Evolutionary conservation across 2,329 filamentous ascomycete species (phyloP), one percentile per base, ranked within the genome.

Genomic region (Aspergillus pseudoviridinutans): DNA sequence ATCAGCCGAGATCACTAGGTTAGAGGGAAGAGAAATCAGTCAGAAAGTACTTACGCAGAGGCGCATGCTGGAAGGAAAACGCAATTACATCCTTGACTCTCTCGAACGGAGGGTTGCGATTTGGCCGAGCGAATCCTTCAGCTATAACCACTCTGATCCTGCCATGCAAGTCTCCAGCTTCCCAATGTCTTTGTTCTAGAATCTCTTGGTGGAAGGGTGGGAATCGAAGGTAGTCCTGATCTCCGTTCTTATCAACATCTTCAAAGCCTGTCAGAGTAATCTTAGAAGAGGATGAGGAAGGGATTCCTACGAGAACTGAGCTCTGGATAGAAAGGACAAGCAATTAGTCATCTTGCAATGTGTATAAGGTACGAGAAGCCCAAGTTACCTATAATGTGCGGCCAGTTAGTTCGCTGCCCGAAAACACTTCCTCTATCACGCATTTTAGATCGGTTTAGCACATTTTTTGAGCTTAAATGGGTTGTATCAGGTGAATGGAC

Each of bases 31-130:
- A 29, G 28, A 49, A 5, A 44, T 12, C 29, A 12, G 17, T 10
- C 17, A 10, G 17, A 24, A 24, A 29, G 8, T 28, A 74, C 80
- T 63, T 77, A 93, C 91, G 82, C 55, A 89, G 75, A 1, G 91
- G 91, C 35, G 89, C 91, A 77, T 94, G 90, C 68, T 94, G 90
- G 66, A 95, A 96, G 1, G 91, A 87, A 72, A 96, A 94, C 14
- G 84, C 83, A 25, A 92, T 83, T 49, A 91, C 74, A 66, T 92
- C 90, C 68, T 87, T 89, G 60, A 89, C 78, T 44, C 85, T 79
- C 65, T 90, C 86, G 62, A 89, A 84, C 0, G 84, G 82, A 4
- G 71, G 75, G 7, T 63, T 68, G 29, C 75, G 74, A 62, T 73
- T 68, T 8, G 72, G 74, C 41, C 85, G 78, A 9, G 81, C 78